These are phyloP conservation scores for Linderniella brevidens DNA, from an alignment of 257 asterid genomes.

Conservation along the genomic window DNA sequence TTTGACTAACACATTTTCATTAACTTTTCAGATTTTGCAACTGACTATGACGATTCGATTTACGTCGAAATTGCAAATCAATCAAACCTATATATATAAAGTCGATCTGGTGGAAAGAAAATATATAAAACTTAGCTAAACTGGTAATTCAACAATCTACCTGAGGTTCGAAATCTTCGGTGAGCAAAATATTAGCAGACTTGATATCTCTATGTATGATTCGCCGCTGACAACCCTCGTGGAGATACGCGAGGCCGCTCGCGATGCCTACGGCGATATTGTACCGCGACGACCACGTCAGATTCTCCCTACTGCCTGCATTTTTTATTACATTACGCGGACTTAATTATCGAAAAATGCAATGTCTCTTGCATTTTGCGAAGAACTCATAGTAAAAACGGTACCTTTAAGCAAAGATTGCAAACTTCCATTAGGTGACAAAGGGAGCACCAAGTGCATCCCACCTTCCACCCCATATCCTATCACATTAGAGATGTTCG, in stretches of 20 bases:
- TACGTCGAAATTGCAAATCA: too few relatives aligned
- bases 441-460: conserved; percentile 94
- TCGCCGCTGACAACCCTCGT: conserved; percentile 89
- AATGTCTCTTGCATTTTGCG: not conserved
- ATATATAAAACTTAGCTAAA: too few relatives aligned
- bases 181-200: conserved; percentile 79
- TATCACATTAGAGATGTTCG: conserved; percentile 66
- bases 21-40: too few relatives aligned
- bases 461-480: conserved; percentile 99
- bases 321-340: not conserved
- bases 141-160: too few relatives aligned
- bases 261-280: conserved; percentile 70
- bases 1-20: too few relatives aligned
- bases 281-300: conserved; percentile 48
- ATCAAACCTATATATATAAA: too few relatives aligned
- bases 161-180: conserved; percentile 81
- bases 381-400: conserved; percentile 6
- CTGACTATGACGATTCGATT: too few relatives aligned
- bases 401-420: conserved; percentile 55
- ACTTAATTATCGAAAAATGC: not conserved
- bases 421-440: conserved; percentile 89
- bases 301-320: conserved; percentile 38
- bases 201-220: conserved; percentile 87
- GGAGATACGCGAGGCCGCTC: conserved; percentile 76
- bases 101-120: too few relatives aligned